Conservation (phyloP, 805 yeast species). For the Lachancea sp. region DNA sequence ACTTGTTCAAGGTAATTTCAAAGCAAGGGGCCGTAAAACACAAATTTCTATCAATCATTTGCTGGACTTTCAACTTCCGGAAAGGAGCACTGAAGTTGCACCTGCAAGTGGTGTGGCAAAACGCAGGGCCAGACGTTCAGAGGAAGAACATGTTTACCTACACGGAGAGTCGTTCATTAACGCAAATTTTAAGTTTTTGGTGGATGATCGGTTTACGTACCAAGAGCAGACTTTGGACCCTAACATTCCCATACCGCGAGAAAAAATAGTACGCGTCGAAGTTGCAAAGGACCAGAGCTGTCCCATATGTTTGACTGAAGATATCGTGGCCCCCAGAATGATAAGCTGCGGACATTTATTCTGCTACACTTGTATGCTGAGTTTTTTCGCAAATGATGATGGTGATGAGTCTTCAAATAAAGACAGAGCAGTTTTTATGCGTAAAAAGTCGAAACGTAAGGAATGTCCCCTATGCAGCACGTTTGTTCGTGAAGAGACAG, state of each 20-base stretch:
- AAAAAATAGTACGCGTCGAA: slow-evolving; percentile 62
- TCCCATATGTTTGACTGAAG: slow-evolving; percentile 84
- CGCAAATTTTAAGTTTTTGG: slow-evolving; percentile 76
- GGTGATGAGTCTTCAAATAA: slow-evolving; percentile 40
- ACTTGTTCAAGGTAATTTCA: slow-evolving; percentile 27
- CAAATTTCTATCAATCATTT: slow-evolving; percentile 57
- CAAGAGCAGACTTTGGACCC: slow-evolving; percentile 62
- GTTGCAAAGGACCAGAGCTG: slow-evolving; percentile 73
- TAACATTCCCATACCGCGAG: slow-evolving; percentile 59
- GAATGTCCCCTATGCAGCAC: slow-evolving; percentile 81
- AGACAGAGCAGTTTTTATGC: slow-evolving; percentile 26
- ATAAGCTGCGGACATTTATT: slow-evolving; percentile 89
- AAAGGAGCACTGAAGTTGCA: slow-evolving; percentile 25
- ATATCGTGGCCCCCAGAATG: slow-evolving; percentile 91
- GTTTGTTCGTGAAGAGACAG: slow-evolving; percentile 44
- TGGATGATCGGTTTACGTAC: slow-evolving; percentile 56
- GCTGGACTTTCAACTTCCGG: slow-evolving; percentile 49
- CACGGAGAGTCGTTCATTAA: slow-evolving; percentile 69
- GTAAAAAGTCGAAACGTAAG: slow-evolving; percentile 44
- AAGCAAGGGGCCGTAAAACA: slow-evolving; percentile 36
- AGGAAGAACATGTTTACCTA: slow-evolving; percentile 39
- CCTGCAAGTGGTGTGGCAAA: slow-evolving; percentile 13
- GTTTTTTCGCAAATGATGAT: slow-evolving; percentile 45
- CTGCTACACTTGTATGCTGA: slow-evolving; percentile 74
- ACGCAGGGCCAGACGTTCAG: slow-evolving; percentile 26